phyloP scores from a whole-genome alignment of 2,329 filamentous ascomycete genomes.

The Phoma herbarum region DNA sequence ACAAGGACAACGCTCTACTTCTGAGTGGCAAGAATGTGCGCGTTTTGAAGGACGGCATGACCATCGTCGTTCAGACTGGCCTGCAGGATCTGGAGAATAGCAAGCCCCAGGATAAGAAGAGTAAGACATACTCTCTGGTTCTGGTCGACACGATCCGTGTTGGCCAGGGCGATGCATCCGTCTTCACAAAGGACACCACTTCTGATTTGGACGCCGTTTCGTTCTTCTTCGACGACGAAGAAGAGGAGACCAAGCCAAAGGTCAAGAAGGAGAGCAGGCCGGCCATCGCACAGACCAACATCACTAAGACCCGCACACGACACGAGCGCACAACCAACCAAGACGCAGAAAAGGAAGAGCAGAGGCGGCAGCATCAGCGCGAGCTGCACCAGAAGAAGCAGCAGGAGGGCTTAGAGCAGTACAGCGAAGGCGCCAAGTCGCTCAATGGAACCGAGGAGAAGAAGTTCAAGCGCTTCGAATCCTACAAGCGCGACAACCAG shows the following conservation, averaged over 20 bases:
- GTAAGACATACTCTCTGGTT: constrained; percentile 86
- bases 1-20: constrained; percentile 81
- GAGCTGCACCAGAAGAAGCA: constrained; percentile 89
- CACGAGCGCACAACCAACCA: constrained; percentile 88
- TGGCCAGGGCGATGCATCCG: constrained; percentile 76
- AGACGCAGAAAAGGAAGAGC: constrained; percentile 88
- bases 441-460: constrained; percentile 93
- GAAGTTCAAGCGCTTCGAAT: constrained; percentile 99
- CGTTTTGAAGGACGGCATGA: constrained; percentile 94
- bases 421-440: constrained; percentile 83
- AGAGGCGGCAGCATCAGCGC: constrained; percentile 90
- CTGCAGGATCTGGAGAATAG: constrained; percentile 90
- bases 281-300: constrained; percentile 92
- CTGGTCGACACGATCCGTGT: constrained; percentile 95
- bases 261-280: constrained; percentile 87
- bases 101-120: constrained; percentile 87
- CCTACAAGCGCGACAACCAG: constrained; percentile 97
- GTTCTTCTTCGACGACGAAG: constrained; percentile 96
- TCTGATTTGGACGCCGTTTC: constrained; percentile 93
- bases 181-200: constrained; percentile 93
- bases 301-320: constrained; percentile 90
- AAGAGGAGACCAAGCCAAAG: constrained; percentile 84
- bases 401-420: constrained; percentile 83
- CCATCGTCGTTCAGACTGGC: constrained; percentile 86
- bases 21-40: constrained; percentile 88